Base-by-base conservation (phyloP, 495 filamentous ascomycete genomes). In the Penicillium dipodomyicola region DNA sequence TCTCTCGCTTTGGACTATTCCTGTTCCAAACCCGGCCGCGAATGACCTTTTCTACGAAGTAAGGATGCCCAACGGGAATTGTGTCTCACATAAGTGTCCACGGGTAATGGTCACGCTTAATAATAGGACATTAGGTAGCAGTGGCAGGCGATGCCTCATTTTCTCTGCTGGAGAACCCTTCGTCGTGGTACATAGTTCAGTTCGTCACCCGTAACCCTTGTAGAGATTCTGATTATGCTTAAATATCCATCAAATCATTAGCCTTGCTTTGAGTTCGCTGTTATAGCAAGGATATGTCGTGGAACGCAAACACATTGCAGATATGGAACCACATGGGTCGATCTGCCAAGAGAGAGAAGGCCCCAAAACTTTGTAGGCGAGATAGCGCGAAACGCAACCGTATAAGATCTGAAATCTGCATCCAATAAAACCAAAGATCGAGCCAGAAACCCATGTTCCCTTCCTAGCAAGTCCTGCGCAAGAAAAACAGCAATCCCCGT, bases 361-460 rank as follows among this genome's bases (percentile, higher is more conserved):
- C 14, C 30, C 4, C n/a, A 33, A 14, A 54, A 35, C 6, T 43
- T 53, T 44, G 29, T 33, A 35, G 7, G 32, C 17, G 29, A 15
- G 19, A 35, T 17, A 41, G 5, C 2, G 33, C n/a, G 11, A 23
- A 52, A 20, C 41, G 33, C 33, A 53, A 23, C 19, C 40, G 32
- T 25, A 35, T 15, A 23, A 44, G 35, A 44, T 22, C 42, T 35
- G 41, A 44, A 47, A 46, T 37, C 37, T 35, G 52, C 52, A 52
- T 15, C 23, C 12, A 23, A 42, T 29, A 5, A 52, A 27, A 29
- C 10, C 15, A 15, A 10, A 54, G 15, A 8, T 29, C 9, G 14
- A 54, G 42, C 30, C 27, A 47, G 19, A 37, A 40, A 14, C 22
- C 42, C 42, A 29, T 39, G 20, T 47, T 27, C 12, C 52, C 19